Evolutionary conservation across 306 rosid species (phyloP).

Genomic region (Prunus salicina): DNA sequence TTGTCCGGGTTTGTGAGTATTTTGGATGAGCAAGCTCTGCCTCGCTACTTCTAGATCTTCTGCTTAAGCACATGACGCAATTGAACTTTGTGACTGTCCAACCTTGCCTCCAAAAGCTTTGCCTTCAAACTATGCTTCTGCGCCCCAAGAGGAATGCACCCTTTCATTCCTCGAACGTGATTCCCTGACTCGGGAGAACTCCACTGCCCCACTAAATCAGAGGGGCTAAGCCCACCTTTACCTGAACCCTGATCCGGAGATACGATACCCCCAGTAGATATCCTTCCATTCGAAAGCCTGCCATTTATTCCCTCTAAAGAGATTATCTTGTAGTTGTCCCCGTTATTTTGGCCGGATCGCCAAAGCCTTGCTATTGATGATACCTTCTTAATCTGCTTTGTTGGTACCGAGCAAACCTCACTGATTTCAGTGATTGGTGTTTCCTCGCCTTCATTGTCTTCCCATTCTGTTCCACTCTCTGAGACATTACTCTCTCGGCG

Average conservation of each 20-base stretch:
- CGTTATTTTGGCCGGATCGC: conserved; percentile 70
- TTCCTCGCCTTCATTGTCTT: conserved; percentile 54
- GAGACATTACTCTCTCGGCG: conserved; percentile 50
- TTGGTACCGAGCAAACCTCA: conserved; percentile 60
- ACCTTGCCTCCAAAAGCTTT: conserved; percentile 85
- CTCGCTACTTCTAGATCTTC: conserved; percentile 52
- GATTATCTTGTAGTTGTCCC: conserved; percentile 63
- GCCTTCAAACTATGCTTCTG: conserved; percentile 84
- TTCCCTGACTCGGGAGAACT: conserved; percentile 67
- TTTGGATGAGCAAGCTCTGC: conserved; percentile 26
- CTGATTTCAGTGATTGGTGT: conserved; percentile 69
- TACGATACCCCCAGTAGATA: conserved; percentile 49
- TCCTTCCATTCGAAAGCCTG: conserved; percentile 71
- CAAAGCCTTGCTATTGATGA: conserved; percentile 76
- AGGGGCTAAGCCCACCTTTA: conserved; percentile 61
- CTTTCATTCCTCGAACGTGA: conserved; percentile 63
- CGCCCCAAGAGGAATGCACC: conserved; percentile 67
- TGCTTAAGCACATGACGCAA: conserved; percentile 88
- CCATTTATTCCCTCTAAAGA: conserved; percentile 66
- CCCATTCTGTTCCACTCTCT: conserved; percentile 69
- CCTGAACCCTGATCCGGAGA: conserved; percentile 66
- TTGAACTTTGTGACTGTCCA: conserved; percentile 77
- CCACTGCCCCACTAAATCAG: conserved; percentile 61
- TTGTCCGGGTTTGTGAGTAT: conserved; percentile 15
- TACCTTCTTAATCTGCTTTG: conserved; percentile 64